Conservation (phyloP, 495 filamentous ascomycete species). For the Xylaria grammica region DNA sequence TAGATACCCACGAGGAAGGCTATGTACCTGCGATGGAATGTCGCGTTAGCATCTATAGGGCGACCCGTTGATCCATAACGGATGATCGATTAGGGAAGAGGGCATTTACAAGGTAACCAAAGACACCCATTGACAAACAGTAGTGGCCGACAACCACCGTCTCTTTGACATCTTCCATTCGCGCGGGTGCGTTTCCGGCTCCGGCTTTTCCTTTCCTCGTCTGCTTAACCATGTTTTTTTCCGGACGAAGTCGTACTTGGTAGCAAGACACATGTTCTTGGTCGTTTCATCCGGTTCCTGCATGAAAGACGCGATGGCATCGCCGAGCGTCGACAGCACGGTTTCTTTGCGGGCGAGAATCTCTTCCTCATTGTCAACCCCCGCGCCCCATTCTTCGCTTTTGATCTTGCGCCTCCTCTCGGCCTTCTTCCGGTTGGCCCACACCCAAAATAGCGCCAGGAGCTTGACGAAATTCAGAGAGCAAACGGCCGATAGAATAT, state of each 20-base stretch:
- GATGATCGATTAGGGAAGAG: not conserved
- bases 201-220: constrained; percentile 6
- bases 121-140: constrained; percentile 18
- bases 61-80: not conserved
- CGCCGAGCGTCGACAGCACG: constrained; percentile 32
- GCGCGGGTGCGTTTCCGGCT: constrained; percentile 3
- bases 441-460: constrained; percentile 22
- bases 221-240: not conserved
- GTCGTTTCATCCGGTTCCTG: constrained; percentile 39
- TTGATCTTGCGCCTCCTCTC: constrained; percentile 14
- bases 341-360: constrained; percentile 2
- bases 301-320: constrained; percentile 42
- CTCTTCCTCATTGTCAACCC: not conserved
- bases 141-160: constrained; percentile 22
- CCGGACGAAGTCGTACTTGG: constrained; percentile 28
- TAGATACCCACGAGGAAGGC: constrained; percentile 14
- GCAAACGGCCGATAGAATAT: constrained; percentile 21
- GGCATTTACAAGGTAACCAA: constrained; percentile 15
- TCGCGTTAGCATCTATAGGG: not conserved
- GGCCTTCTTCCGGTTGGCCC: not conserved
- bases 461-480: constrained; percentile 26
- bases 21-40: constrained; percentile 7
- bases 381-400: constrained; percentile 4
- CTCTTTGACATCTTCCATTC: constrained; percentile 5
- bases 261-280: constrained; percentile 31